Conservation (phyloP, 257 asterid genomes). For the Penstemon davidsonii region DNA sequence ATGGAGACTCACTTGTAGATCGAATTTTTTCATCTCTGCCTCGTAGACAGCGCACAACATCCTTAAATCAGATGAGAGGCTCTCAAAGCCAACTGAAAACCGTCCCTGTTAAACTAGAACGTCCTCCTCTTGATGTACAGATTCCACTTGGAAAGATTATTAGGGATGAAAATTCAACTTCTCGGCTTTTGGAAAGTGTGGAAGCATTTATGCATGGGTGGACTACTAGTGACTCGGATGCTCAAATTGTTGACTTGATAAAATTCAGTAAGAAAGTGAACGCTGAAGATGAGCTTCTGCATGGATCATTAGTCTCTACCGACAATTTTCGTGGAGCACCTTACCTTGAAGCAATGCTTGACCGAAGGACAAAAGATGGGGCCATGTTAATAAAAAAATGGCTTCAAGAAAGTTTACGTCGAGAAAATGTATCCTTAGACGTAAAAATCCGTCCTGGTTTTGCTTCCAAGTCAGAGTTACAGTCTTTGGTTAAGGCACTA, state of each 20-base stretch:
- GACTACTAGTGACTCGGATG: slow-evolving; percentile 52
- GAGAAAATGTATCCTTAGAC: slow-evolving; percentile 59
- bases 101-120: slow-evolving; percentile 52
- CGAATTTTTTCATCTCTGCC: slow-evolving; percentile 81
- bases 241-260: slow-evolving; percentile 49
- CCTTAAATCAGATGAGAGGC: slow-evolving; percentile 51
- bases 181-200: slow-evolving; percentile 62
- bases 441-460: slow-evolving; percentile 66
- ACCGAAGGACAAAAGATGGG: slow-evolving; percentile 84
- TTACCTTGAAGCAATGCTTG: slow-evolving; percentile 78
- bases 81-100: slow-evolving; percentile 58
- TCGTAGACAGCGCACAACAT: slow-evolving; percentile 52
- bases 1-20: slow-evolving; percentile 96
- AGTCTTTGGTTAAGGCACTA: slow-evolving; percentile 63
- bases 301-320: slow-evolving; percentile 81
- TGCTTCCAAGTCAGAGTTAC: slow-evolving; percentile 65
- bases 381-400: slow-evolving; percentile 79
- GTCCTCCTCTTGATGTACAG: slow-evolving; percentile 72
- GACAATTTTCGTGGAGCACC: slow-evolving; percentile 83
- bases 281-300: slow-evolving; percentile 45
- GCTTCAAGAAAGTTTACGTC: slow-evolving; percentile 87
- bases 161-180: slow-evolving; percentile 46
- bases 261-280: slow-evolving; percentile 51
- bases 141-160: slow-evolving; percentile 65
- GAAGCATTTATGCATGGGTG: slow-evolving; percentile 89